Conservation (phyloP, 495 filamentous ascomycete genomes). For the Geopyxis carbonaria region DNA sequence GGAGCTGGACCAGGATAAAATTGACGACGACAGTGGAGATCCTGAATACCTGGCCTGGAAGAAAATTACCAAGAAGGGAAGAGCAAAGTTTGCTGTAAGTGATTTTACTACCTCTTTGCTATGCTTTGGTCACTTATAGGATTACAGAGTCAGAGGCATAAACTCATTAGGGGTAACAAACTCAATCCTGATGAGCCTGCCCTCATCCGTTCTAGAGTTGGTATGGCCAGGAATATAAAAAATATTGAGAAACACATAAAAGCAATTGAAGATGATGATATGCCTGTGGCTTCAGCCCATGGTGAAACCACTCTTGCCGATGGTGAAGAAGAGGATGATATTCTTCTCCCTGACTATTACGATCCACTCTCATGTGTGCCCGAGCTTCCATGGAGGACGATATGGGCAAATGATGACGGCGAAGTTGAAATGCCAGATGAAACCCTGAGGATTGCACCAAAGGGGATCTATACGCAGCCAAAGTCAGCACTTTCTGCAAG, state of each 20-base stretch:
- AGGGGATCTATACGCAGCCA: slow-evolving; percentile 60
- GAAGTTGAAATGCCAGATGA: slow-evolving; percentile 74
- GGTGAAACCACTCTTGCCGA: slow-evolving; percentile 29
- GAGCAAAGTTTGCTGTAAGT: slow-evolving; percentile 60
- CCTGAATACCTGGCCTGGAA: slow-evolving; percentile 96
- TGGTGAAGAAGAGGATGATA: slow-evolving; percentile 36
- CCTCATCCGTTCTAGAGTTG: slow-evolving; percentile 54
- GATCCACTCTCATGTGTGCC: slow-evolving; percentile 72
- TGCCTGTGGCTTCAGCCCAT: slow-evolving; percentile 19
- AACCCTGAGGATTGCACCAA: slow-evolving; percentile 46
- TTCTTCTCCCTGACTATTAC: slow-evolving; percentile 73
- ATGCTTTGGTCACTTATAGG: slow-evolving; percentile 8
- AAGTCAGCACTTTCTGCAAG: slow-evolving; percentile 57
- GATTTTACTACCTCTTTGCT: slow-evolving; percentile 1
- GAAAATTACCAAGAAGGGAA: slow-evolving; percentile 91
- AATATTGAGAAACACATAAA: slow-evolving; percentile 18
- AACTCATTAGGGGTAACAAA: slow-evolving; percentile 66
- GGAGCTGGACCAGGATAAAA: slow-evolving; percentile 37
- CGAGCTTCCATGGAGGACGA: slow-evolving; percentile 53
- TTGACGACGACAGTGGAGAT: slow-evolving; percentile 39
- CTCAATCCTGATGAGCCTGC: slow-evolving; percentile 80
- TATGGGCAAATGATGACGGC: slow-evolving; percentile 82
- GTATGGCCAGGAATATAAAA: slow-evolving; percentile 35
- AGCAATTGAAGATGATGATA: slow-evolving; percentile 19
- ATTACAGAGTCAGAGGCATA: slow-evolving; percentile 44